A percentile compares a stretch with the other conserved stretches of the same genome.
phyloP scores from a whole-genome alignment of 2,329 filamentous ascomycete species.

The Celoporthe dispersa region DNA sequence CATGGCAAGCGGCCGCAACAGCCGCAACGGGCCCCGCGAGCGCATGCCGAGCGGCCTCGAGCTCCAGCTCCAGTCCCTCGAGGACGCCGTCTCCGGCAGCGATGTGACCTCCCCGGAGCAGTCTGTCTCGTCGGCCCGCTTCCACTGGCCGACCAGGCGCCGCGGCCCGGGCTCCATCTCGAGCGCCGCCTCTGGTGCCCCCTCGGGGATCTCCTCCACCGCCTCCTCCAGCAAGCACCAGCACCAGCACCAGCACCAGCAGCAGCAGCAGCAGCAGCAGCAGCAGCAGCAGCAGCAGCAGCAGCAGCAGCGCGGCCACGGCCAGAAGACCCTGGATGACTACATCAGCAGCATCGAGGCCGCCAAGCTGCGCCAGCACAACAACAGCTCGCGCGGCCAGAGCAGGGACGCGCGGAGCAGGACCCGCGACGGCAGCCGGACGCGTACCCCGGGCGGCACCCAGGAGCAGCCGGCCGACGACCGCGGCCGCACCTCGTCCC shows the following conservation, averaged over 20 bases:
- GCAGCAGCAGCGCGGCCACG: conserved; percentile 55
- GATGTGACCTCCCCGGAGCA: conserved; percentile 62
- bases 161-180: conserved; percentile 60
- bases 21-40: conserved; percentile 73
- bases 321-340: conserved; percentile 73
- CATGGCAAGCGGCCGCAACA: conserved; percentile 62
- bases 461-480: conserved; percentile 68
- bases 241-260: conserved; percentile 53
- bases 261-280: conserved; percentile 49
- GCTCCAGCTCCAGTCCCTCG: conserved; percentile 66
- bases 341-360: conserved; percentile 87
- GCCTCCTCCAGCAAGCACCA: conserved; percentile 46
- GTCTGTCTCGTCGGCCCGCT: conserved; percentile 58
- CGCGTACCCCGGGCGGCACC: conserved; percentile 52
- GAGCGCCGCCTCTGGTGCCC: conserved; percentile 59
- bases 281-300: conserved; percentile 54
- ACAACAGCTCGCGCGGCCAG: conserved; percentile 46
- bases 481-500: conserved; percentile 67
- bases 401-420: conserved; percentile 53
- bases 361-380: conserved; percentile 60
- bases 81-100: conserved; percentile 50
- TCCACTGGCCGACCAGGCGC: conserved; percentile 59
- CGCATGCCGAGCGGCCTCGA: conserved; percentile 74
- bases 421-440: conserved; percentile 53
- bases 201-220: conserved; percentile 47